Evolutionary conservation across 208 protist genomes (phyloP).

Genomic region (Leishmania amazonensis): DNA sequence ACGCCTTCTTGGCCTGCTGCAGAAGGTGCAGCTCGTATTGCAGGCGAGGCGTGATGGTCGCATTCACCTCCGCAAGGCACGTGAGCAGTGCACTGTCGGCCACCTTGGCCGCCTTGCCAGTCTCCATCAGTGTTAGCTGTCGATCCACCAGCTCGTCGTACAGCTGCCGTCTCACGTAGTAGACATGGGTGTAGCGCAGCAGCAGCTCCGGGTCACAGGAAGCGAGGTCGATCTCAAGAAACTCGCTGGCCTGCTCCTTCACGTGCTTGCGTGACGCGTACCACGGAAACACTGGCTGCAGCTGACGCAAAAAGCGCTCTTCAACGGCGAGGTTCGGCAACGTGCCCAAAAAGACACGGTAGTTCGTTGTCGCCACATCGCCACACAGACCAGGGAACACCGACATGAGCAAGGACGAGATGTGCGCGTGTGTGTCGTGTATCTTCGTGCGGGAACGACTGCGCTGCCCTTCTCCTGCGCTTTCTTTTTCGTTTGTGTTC

Average conservation of each 20-base stretch:
- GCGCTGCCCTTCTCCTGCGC: not conserved
- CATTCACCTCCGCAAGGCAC: slow-evolving; percentile 63
- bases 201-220: slow-evolving; percentile 85
- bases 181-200: slow-evolving; percentile 86
- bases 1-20: slow-evolving; percentile 56
- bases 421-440: not conserved
- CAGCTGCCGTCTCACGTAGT: slow-evolving; percentile 80
- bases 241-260: slow-evolving; percentile 89
- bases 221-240: slow-evolving; percentile 87
- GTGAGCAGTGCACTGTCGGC: slow-evolving; percentile 57
- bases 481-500: too few species aligned
- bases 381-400: slow-evolving; percentile 85
- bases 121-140: slow-evolving; percentile 82
- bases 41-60: slow-evolving; percentile 47
- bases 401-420: slow-evolving; percentile 33
- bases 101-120: slow-evolving; percentile 65
- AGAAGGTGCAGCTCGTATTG: slow-evolving; percentile 64
- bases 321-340: slow-evolving; percentile 71
- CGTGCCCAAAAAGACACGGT: slow-evolving; percentile 84
- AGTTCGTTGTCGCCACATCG: slow-evolving; percentile 62
- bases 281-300: slow-evolving; percentile 86
- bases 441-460: not conserved
- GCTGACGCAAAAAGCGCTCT: slow-evolving; percentile 76
- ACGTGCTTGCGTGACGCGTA: slow-evolving; percentile 83
- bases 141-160: slow-evolving; percentile 79